A percentile compares a stretch with the other conserved stretches of the same genome.
Evolutionary conservation across 2,329 filamentous ascomycete species (phyloP).

Genomic region (Trichoderma breve): DNA sequence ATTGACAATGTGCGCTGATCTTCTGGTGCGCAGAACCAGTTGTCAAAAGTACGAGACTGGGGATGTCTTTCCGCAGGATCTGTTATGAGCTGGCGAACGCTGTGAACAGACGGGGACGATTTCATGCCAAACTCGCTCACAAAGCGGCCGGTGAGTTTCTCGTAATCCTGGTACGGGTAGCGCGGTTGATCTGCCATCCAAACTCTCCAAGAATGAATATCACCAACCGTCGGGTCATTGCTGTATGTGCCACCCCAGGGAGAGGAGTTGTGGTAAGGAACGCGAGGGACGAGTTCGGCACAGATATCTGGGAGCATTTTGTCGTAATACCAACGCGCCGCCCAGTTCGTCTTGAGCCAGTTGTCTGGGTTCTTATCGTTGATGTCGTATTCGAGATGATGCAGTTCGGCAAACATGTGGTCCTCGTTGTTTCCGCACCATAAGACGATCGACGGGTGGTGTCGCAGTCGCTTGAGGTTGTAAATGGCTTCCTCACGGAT

Average conservation of each 20-base stretch:
- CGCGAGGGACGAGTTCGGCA: constrained; percentile 56
- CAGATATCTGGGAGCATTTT: constrained; percentile 68
- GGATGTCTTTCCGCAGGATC: constrained; percentile 8
- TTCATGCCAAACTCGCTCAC: constrained; percentile 19
- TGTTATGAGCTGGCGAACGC: constrained; percentile 2
- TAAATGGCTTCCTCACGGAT: constrained; percentile 59
- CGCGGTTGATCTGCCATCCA: constrained; percentile 15
- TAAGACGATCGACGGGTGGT: constrained; percentile 67
- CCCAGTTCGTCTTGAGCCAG: constrained; percentile 76
- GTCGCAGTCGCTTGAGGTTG: constrained; percentile 57
- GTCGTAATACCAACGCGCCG: constrained; percentile 75
- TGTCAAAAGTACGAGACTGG: constrained; percentile 13
- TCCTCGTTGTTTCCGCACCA: constrained; percentile 79
- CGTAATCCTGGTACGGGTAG: constrained; percentile 15
- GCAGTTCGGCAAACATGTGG: constrained; percentile 19
- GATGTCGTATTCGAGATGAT: constrained; percentile 59
- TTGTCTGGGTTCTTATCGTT: constrained; percentile 71
- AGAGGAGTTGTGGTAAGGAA: constrained; percentile 48
- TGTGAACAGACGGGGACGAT: not conserved
- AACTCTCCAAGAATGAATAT: constrained; percentile 12
- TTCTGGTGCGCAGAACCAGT: constrained; percentile 12
- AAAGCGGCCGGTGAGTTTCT: constrained; percentile 16
- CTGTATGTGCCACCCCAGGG: constrained; percentile 2
- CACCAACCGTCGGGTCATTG: constrained; percentile 4
- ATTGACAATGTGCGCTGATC: constrained; percentile 13